Conservation (phyloP, 768 basidiomycete genomes). For the Amanita molliuscula region DNA sequence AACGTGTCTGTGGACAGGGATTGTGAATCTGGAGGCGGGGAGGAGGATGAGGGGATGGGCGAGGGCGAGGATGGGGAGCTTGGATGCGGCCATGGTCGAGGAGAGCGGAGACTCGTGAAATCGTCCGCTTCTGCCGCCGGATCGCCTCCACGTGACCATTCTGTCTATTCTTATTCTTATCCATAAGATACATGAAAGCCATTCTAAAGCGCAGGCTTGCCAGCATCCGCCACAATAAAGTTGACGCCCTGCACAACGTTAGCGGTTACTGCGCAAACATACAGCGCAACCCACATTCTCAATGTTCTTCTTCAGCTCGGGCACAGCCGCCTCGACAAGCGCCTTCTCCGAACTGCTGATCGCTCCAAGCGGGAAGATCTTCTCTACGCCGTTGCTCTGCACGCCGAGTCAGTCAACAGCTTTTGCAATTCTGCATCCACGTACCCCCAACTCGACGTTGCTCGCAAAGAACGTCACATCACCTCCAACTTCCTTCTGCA, state of each 20-base stretch:
- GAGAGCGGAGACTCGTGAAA: background rate
- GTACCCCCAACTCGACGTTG: slow-evolving; percentile 80
- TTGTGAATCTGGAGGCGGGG: slow-evolving; percentile 58
- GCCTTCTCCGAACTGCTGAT: slow-evolving; percentile 61
- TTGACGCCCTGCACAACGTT: slow-evolving; percentile 20
- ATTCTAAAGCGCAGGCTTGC: slow-evolving; percentile 4
- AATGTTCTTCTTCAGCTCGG: slow-evolving; percentile 71
- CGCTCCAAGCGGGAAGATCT: slow-evolving; percentile 72
- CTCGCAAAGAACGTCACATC: slow-evolving; percentile 85
- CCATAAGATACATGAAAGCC: background rate
- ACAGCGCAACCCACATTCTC: slow-evolving; percentile 37
- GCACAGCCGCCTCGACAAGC: slow-evolving; percentile 74
- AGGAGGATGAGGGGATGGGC: slow-evolving; percentile 65
- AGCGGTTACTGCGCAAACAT: background rate
- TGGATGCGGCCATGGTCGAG: slow-evolving; percentile 29
- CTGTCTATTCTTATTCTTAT: background rate
- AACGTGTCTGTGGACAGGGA: slow-evolving; percentile 51
- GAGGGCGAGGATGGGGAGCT: slow-evolving; percentile 61
- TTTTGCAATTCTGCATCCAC: slow-evolving; percentile 16
- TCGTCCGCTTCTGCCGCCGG: no score
- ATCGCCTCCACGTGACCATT: background rate
- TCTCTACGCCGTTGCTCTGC: slow-evolving; percentile 71
- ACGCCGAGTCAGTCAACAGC: slow-evolving; percentile 6
- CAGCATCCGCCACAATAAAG: slow-evolving; percentile 22
- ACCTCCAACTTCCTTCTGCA: slow-evolving; percentile 68